Evolutionary conservation across 768 basidiomycete species (phyloP).

Genomic region (Pleurotus salmoneostramineus): DNA sequence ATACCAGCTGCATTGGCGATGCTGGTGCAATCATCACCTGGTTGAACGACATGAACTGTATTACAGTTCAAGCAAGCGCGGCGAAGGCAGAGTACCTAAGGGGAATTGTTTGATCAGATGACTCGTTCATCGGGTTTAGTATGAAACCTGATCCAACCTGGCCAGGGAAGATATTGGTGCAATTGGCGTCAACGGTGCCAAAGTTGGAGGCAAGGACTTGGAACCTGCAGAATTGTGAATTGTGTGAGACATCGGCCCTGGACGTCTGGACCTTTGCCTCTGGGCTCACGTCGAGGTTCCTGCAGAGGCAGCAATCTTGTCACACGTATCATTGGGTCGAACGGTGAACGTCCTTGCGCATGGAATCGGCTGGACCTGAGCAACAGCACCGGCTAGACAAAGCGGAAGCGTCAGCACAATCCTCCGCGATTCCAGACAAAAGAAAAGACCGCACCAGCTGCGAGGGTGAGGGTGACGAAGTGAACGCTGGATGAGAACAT

Average conservation of each 20-base stretch:
- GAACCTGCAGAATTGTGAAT: slow-evolving; percentile 31
- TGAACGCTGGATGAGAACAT: background rate
- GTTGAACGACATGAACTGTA: slow-evolving; percentile 39
- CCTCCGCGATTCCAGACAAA: background rate
- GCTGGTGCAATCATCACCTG: slow-evolving; percentile 46
- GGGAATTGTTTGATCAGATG: background rate
- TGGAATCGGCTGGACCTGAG: background rate
- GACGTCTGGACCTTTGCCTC: no score
- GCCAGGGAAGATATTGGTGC: slow-evolving; percentile 52
- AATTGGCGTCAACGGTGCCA: slow-evolving; percentile 43
- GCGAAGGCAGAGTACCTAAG: slow-evolving; percentile 53
- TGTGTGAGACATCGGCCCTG: background rate
- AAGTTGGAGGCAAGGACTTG: slow-evolving; percentile 55
- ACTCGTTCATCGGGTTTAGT: background rate
- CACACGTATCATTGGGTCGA: slow-evolving; percentile 48
- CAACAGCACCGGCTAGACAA: slow-evolving; percentile 5
- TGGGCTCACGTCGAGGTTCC: slow-evolving; percentile 42
- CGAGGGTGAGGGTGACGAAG: background rate
- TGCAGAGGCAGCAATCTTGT: slow-evolving; percentile 43
- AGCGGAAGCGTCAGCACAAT: background rate
- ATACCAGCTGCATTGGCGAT: slow-evolving; percentile 41
- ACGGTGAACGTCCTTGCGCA: slow-evolving; percentile 56
- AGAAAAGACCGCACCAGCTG: background rate
- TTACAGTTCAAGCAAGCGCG: slow-evolving; percentile 51
- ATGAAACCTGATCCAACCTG: slow-evolving; percentile 29